Base-by-base conservation (phyloP, 2,329 filamentous ascomycete genomes). In the Arthroderma sp. region DNA sequence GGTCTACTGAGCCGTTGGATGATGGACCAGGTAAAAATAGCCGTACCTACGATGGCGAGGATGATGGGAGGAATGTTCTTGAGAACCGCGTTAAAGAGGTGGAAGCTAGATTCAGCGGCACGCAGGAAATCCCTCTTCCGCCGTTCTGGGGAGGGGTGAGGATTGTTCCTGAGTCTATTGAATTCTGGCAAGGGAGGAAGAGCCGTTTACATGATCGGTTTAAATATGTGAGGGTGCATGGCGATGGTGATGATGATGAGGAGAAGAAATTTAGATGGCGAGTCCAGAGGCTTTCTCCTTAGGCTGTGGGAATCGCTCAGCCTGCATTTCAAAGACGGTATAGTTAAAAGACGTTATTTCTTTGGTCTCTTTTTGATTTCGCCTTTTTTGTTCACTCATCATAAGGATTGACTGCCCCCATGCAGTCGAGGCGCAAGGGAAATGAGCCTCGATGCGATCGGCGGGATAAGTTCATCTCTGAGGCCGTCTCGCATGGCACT, bases 171-270 rank as follows among this genome's bases (percentile, higher is more conserved):
- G 83, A 87, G 58, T 77, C 78, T 55, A 74, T 98, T 40, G 91
- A 98, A 73, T 98, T 98, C 62, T 98, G 91, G 77, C 88, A 95
- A 71, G 91, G 91, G 2, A 76, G 91, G 56, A 76, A 86, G 59
- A 94, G 82, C 66, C 74, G 91, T 48, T 67, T 98, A 63, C 91
- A 98, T 66, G 91, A 98, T 71, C 82, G 91, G 27, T 96, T 98
- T 62, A 75, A 80, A 50, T 96, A 95, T 66, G 77, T 78, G 45
- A 79, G 75, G 60, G 72, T 76, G 41, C 69, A 68, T 43, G 62
- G 59, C 37, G 58, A 56, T 8, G 61, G 59, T 54, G 73, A 86
- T 55, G 78, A 85, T 56, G 55, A 54, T 8, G 55, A 56, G n/a
- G 50, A 51, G 37, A 53, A 54, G 28, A 61, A 88, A 61, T 61